Base-by-base conservation (phyloP, 208 protist genomes). In the Leishmania mexicana region DNA sequence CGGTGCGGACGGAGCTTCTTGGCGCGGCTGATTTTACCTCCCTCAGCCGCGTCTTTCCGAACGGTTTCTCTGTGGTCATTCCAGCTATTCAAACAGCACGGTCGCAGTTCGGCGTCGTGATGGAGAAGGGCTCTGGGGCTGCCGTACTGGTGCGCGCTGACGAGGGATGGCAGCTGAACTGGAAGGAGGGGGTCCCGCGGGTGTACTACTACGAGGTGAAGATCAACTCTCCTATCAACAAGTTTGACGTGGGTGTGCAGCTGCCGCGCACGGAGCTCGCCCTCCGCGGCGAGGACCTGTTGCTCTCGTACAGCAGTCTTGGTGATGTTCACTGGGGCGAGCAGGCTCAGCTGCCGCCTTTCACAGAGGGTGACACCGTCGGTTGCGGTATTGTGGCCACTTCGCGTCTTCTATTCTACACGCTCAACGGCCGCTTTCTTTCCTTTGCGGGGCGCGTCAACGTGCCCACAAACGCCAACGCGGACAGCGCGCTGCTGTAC, bases 131-230 rank as follows among this genome's bases (percentile, higher is more conserved):
- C 80, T 80, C 80, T 57, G 84, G 82, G 28, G 77, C 81, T 6
- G n/a, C 85, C 19, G 78, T 92, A 31, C 75, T 94, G 68, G 83
- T 98, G 47, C 92, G 95, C 73, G 95, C 95, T 19, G 95, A 98
- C 78, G 93, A 96, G 68, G 88, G 88, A 31, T 98, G 95, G 94
- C 88, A 91, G 67, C 84, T 97, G 45, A 75, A 81, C 71, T 95
- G 92, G 90, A 90, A 90, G 40, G 90, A 93, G 67, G 94, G 91
- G 24, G 74, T 95, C 79, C 94, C 95, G 38, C 87, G 89, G 24
- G 85, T 97, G 38, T 94, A 94, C 76, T 98, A 98, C 83, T 98
- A 93, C 86, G 95, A 98, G 83, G 94, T 95, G 21, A 95, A 86
- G 49, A 73, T 97, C 40, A 83, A 88, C 68, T 89, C 89, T 28